These are phyloP conservation scores for Dryas drummondii DNA, from an alignment of 306 rosid genomes.

Conservation along the genomic window DNA sequence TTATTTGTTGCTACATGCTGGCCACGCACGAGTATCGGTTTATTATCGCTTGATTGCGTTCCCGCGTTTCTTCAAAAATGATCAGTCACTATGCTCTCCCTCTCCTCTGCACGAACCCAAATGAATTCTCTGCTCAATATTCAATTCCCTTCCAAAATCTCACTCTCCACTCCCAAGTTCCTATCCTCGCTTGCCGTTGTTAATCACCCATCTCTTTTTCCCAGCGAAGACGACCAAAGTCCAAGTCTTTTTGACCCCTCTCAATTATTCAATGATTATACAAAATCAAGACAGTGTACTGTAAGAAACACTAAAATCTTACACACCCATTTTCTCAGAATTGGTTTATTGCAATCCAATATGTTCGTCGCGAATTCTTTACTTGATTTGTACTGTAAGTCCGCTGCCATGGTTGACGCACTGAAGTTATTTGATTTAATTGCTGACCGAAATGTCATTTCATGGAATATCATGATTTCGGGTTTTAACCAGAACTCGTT, in stretches of 20 bases:
- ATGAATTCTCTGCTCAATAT: constrained; percentile 34
- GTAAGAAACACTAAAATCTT: constrained; percentile 35
- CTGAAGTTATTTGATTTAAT: constrained; percentile 43
- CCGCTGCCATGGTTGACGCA: constrained; percentile 41
- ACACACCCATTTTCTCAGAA: constrained; percentile 50
- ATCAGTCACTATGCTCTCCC: neutral
- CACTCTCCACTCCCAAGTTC: constrained; percentile 35
- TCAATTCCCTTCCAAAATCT: constrained; percentile 16
- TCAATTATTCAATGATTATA: constrained; percentile 37
- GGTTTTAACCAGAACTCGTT: constrained; percentile 43
- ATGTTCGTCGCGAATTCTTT: constrained; percentile 43
- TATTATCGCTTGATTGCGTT: neutral
- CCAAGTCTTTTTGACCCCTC: constrained; percentile 30
- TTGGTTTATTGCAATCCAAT: constrained; percentile 36
- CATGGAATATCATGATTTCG: constrained; percentile 76
- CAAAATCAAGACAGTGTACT: constrained; percentile 26
- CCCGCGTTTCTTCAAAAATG: constrained; percentile 7
- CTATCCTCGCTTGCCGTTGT: constrained; percentile 36
- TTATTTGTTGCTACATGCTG: no score
- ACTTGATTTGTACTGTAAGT: constrained; percentile 39
- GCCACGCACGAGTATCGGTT: neutral
- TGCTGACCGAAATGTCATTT: constrained; percentile 42
- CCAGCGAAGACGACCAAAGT: constrained; percentile 11
- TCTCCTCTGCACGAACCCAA: neutral
- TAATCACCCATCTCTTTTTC: constrained; percentile 12